Base-by-base conservation (phyloP, 2,329 filamentous ascomycete species). In the Neonectria neomacrospora region DNA sequence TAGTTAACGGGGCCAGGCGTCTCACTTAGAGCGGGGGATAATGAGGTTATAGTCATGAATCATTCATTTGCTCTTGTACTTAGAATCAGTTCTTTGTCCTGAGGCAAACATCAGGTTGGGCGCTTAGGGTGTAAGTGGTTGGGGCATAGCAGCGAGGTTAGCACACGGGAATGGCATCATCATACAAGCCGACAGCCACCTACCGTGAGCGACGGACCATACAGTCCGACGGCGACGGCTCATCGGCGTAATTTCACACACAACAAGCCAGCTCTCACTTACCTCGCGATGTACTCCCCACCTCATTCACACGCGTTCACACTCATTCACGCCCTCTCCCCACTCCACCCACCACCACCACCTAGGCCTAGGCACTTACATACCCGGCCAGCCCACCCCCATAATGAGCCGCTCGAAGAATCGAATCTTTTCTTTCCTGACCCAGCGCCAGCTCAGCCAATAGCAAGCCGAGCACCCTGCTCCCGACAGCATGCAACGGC, bases 261-360 rank as follows among this genome's bases (percentile, higher is more conserved):
- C 26, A 16, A 16, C 50, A 18, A 58, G 7, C 16, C 42, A 34
- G 28, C 26, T 51, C 47, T 41, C 34, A 59, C 23, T 53, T 54
- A 55, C 59, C 28, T 53, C 26, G 23, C 30, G 32, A 54, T 47
- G 5, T 18, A 63, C 56, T 64, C 37, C 62, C 56, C 61, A 61
- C 37, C 42, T 30, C 47, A 53, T 30, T 63, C 32, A 57, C 61
- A 45, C 23, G 44, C 41, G 23, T 61, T 30, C 44, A 67, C 44
- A 41, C 23, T 39, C 54, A 37, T 28, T 47, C 50, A 54, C 51
- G 23, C 45, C 59, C 56, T 61, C 59, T 57, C 63, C 60, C 47
- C 45, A 51, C 44, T 14, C 54, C 58, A 64, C 30, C 39, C 62
- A 45, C 39, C 54, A 45, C 39, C 54, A 54, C 34, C 44, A 34